Evolutionary conservation across 495 filamentous ascomycete species (phyloP), one percentile per base, ranked within the genome.

Genomic region (Podospora didyma): DNA sequence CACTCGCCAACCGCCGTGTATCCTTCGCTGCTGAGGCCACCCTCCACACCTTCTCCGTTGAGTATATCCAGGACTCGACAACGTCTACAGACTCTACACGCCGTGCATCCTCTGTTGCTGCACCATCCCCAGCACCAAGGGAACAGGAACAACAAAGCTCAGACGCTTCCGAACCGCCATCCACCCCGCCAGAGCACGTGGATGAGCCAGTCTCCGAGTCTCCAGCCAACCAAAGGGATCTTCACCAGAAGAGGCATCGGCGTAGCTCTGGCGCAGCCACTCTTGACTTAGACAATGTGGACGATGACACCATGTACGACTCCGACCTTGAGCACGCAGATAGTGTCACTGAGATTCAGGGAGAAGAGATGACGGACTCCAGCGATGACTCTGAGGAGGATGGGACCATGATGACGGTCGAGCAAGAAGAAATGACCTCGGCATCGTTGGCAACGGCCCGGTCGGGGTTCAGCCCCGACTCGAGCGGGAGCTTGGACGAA

Each of bases 21-120:
- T 97, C 93, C 0, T 99, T 99, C 67, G 94, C 94, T 5, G 94
- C 94, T 1, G 94, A 99, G 71, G 94, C 94, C 14, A 99, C 94
- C 9, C 75, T 99, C 31, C 94, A 99, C 67, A 99, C 94, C 3
- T 99, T 96, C 84, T 92, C 97, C 66, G 92, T 96, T 2, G 93
- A 97, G 62, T 87, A 93, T 53, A 82, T 86, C 57, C 89, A 90
- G 57, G 91, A 96, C 65, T 89, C 88, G 31, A 95, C 90, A 0
- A 89, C 88, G 14, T 95, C 91, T 4, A 92, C 89, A 31, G 81
- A 90, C 9, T 83, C 89, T 7, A 85, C 89, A 19, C 77, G 89
- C 60, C 80, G 89, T 54, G 81, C 84, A 45, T 92, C 89, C 2
- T 83, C 81, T 19, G 39, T 42, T 5, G 64, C 70, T 9, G 79